These are phyloP conservation scores for Thermomyces lanuginosus DNA, from an alignment of 2,329 filamentous ascomycete genomes.

Conservation along the genomic window DNA sequence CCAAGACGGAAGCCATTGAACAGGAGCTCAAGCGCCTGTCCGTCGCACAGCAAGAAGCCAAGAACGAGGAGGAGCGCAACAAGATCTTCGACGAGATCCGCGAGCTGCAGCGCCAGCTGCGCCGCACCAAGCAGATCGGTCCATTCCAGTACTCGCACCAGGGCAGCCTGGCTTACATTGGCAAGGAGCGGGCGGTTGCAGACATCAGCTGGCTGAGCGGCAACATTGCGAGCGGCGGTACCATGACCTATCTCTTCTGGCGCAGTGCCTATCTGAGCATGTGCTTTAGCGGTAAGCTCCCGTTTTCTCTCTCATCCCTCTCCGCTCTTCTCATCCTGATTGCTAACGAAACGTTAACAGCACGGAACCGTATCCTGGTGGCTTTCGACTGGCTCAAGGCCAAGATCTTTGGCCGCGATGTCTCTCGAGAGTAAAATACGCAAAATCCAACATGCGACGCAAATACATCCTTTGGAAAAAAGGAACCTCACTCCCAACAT, in stretches of 20 bases:
- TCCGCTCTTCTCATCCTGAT: background rate
- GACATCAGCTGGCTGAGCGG: conserved; percentile 96
- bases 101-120: conserved; percentile 67
- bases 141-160: conserved; percentile 98
- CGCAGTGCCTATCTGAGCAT: conserved; percentile 95
- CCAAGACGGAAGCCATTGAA: conserved; percentile 77
- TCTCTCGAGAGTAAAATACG: conserved; percentile 35
- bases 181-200: conserved; percentile 91
- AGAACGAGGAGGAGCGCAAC: conserved; percentile 42
- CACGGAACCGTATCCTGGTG: conserved; percentile 86
- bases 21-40: conserved; percentile 54
- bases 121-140: conserved; percentile 83
- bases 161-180: conserved; percentile 92
- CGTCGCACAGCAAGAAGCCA: conserved; percentile 48
- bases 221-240: conserved; percentile 85
- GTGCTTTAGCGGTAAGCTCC: conserved; percentile 92
- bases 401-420: conserved; percentile 88
- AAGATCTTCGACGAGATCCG: conserved; percentile 60
- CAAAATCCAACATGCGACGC: too few species aligned
- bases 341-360: conserved; percentile 30
- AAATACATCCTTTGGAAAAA: too few species aligned
- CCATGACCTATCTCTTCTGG: conserved; percentile 96
- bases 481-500: too few species aligned
- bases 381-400: conserved; percentile 93
- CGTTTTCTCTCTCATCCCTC: background rate